phyloP scores from a whole-genome alignment of 345 rosid species.

The Gossypium ekmanianum region DNA sequence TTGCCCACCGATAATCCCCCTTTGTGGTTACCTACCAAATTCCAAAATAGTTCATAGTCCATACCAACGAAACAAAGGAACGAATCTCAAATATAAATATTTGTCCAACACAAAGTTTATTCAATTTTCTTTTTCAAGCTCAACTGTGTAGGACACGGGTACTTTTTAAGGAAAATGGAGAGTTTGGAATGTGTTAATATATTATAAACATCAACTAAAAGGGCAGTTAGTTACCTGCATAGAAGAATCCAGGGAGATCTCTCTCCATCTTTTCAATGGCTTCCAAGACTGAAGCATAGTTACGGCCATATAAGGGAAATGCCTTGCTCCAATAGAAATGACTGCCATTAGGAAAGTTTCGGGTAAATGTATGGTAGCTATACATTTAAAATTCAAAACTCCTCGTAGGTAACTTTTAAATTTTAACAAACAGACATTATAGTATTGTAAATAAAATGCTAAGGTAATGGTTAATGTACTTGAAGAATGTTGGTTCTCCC shows the following conservation, averaged over 20 bases:
- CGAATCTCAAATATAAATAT: neutral
- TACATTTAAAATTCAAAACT: constrained; percentile 10
- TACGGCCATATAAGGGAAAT: constrained; percentile 70
- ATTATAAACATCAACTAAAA: constrained; percentile 7
- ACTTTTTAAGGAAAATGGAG: neutral
- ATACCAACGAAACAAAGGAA: neutral
- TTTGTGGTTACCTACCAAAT: constrained; percentile 71
- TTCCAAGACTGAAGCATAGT: constrained; percentile 59
- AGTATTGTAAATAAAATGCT: neutral
- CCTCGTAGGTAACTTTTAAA: neutral
- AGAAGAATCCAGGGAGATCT: constrained; percentile 87
- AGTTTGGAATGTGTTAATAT: neutral
- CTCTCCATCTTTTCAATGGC: constrained; percentile 77
- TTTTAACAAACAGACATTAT: neutral
- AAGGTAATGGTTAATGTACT: constrained; percentile 39
- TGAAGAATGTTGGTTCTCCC: constrained; percentile 79
- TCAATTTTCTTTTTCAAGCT: neutral
- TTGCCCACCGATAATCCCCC: constrained; percentile 88
- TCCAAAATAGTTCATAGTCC: constrained; percentile 3
- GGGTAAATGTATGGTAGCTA: neutral
- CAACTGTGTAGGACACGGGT: neutral
- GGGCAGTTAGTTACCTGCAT: constrained; percentile 62
- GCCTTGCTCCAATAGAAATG: constrained; percentile 89
- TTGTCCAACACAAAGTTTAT: neutral
- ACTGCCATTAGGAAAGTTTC: constrained; percentile 39